These are phyloP conservation scores for Daedaleopsis sinensis DNA, from an alignment of 768 basidiomycete species.

Conservation along the genomic window DNA sequence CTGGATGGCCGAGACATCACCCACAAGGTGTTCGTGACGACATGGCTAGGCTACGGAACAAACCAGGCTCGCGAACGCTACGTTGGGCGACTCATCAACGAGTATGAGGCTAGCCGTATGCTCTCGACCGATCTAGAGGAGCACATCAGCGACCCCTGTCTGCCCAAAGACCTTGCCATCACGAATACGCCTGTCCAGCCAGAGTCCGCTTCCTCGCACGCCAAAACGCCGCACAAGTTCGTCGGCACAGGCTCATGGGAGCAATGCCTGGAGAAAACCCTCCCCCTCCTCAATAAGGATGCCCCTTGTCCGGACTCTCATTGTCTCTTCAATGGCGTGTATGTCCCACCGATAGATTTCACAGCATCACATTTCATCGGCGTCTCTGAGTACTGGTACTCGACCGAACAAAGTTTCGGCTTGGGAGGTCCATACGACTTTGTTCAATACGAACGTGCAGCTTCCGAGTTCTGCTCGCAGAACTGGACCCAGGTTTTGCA, in stretches of 20 bases:
- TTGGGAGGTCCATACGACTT: conserved; percentile 96
- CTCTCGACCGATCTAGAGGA: conserved; percentile 27
- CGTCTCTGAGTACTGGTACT: conserved; percentile 99
- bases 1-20: conserved; percentile 84
- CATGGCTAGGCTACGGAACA: conserved; percentile 98
- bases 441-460: conserved; percentile 93
- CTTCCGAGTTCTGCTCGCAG: conserved; percentile 78
- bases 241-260: conserved; percentile 91
- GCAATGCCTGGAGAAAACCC: conserved; percentile 72
- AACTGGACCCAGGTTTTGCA: conserved; percentile 78
- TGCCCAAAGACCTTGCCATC: conserved; percentile 75
- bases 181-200: conserved; percentile 53
- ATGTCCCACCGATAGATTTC: conserved; percentile 95
- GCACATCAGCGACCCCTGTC: conserved; percentile 83
- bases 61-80: conserved; percentile 97
- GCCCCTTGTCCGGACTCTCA: conserved; percentile 81
- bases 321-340: conserved; percentile 93
- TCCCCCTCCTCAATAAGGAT: conserved; percentile 81
- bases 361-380: conserved; percentile 93
- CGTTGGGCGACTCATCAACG: conserved; percentile 64
- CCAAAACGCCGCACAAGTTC: conserved; percentile 59
- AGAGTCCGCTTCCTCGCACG: conserved; percentile 43
- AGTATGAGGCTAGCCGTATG: conserved; percentile 49
- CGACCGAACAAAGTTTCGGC: conserved; percentile 94
- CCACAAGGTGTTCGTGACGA: conserved; percentile 96